Evolutionary conservation across 352 stramenopile genomes (phyloP).

Genomic region (Phytophthora sojae): DNA sequence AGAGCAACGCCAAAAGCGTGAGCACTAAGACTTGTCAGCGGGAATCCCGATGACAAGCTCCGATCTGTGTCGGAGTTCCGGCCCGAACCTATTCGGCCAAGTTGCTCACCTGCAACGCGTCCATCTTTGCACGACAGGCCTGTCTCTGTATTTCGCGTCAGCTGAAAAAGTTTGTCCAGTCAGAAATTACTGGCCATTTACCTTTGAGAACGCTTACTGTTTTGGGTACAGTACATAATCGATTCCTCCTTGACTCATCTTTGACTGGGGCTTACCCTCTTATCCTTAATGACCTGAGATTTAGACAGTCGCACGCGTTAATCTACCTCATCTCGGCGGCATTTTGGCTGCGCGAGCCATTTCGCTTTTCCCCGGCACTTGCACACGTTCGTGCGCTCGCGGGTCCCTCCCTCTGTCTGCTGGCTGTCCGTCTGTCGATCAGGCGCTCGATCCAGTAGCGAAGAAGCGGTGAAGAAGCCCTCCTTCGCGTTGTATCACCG

Average conservation of each 20-base stretch:
- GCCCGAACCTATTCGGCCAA: too few species aligned
- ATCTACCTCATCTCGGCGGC: constrained; percentile 16
- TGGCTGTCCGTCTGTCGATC: constrained; percentile 28
- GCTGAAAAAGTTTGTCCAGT: not conserved
- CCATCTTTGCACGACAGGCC: too few species aligned
- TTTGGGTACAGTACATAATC: not conserved
- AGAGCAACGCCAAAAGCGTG: too few species aligned
- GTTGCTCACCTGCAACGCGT: too few species aligned
- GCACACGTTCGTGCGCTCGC: constrained; percentile 27
- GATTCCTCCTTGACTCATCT: too few species aligned
- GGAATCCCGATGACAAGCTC: too few species aligned
- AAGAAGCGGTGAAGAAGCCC: constrained; percentile 38
- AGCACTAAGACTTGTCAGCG: too few species aligned
- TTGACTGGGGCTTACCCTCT: constrained; percentile 1
- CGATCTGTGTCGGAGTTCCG: too few species aligned
- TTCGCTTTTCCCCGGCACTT: constrained; percentile 10
- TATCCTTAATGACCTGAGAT: not conserved
- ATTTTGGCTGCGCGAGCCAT: constrained; percentile 2
- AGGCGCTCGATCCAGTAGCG: constrained; percentile 24
- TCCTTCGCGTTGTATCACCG: constrained; percentile 21
- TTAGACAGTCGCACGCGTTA: constrained; percentile 23
- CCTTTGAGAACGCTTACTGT: constrained; percentile 22
- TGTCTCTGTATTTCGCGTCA: constrained; percentile 2
- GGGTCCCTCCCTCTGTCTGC: constrained; percentile 7
- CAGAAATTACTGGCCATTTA: not conserved